Percentiles rank a stretch among this genome's conserved stretches.
Evolutionary conservation across 75 land plant genomes (phyloP).

Genomic region (Pseudotsuga menziesii): DNA sequence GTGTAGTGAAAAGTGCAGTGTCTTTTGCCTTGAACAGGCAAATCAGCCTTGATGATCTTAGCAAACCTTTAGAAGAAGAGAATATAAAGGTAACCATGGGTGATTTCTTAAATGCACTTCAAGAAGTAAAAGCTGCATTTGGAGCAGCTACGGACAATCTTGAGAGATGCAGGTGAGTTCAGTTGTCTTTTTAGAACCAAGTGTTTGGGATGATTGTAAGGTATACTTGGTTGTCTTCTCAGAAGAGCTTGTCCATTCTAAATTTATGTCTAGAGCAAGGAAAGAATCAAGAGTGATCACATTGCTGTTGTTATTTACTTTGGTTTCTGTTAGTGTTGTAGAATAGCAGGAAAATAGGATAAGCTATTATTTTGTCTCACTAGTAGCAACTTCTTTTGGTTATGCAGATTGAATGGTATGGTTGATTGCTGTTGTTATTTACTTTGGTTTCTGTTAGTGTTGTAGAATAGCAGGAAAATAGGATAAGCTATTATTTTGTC

Average conservation of each 20-base stretch:
- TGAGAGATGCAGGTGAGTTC: conserved; percentile 76
- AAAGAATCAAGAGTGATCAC: neutral
- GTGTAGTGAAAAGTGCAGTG: conserved; percentile 95
- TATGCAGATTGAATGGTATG: conserved; percentile 68
- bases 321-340: neutral
- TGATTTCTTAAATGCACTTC: conserved; percentile 84
- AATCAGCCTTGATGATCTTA: conserved; percentile 76
- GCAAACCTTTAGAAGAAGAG: conserved; percentile 87
- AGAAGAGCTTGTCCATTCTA: neutral
- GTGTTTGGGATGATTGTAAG: conserved; percentile 6
- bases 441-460: neutral
- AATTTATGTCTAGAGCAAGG: neutral
- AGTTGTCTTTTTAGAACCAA: neutral
- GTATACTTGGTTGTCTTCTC: neutral
- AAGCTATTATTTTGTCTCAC: neutral
- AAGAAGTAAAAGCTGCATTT: conserved; percentile 89
- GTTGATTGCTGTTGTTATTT: neutral
- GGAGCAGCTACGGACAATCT: conserved; percentile 96
- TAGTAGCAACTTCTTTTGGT: conserved; percentile 1
- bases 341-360: neutral
- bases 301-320: neutral
- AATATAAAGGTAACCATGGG: conserved; percentile 92
- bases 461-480: neutral
- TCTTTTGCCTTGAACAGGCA: conserved; percentile 93
- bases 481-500: neutral